Evolutionary conservation across 2,329 filamentous ascomycete genomes (phyloP), one percentile per base, ranked within the genome.

Genomic region (Fusarium foetens): DNA sequence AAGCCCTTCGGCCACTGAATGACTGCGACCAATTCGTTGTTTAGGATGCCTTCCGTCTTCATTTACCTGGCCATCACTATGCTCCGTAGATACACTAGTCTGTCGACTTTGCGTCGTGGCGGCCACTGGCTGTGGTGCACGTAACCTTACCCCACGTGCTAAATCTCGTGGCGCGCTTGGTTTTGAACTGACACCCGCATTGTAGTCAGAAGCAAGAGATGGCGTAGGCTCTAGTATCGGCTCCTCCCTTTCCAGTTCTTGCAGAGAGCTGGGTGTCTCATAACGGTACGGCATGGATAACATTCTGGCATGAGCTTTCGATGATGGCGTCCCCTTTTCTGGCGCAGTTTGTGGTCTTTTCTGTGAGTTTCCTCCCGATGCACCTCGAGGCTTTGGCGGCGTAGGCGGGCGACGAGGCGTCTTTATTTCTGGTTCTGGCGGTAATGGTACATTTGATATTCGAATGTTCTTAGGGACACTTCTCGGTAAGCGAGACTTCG

Each of bases 1-100:
- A 36, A 85, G 72, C 23, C 82, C 81, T 11, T 80, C 78, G 23
- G 79, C 81, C 61, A 78, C 81, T 6, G 82, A 79, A 43, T 79
- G 78, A 63, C 79, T 81, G 57, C 75, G 80, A 39, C 73, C 75
- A 63, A 77, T 45, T 27, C 64, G 55, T 13, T 57, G 60, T 33
- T 54, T 70, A 23, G 39, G 54, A 14, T 59, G 62, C 17, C 58
- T 62, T n/a, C 39, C 58, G 23, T 39, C 58, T 42, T 71, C 63
- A 13, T 39, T 59, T 36, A 53, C 39, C 23, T 54, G 51, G 23
- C 35, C 45, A 13, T 38, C 62, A 31, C 38, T 58, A n/a, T 63
- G 58, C 19, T 63, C 61, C 16, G 54, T 67, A 21, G 51, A 54
- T n/a, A 51, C 61, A 51, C 51, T 63, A n/a, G 53, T 23, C 39